A percentile compares a stretch with the other conserved stretches of the same genome.
Evolutionary conservation across 2,329 filamentous ascomycete species (phyloP).

Genomic region (Metarhizium album): DNA sequence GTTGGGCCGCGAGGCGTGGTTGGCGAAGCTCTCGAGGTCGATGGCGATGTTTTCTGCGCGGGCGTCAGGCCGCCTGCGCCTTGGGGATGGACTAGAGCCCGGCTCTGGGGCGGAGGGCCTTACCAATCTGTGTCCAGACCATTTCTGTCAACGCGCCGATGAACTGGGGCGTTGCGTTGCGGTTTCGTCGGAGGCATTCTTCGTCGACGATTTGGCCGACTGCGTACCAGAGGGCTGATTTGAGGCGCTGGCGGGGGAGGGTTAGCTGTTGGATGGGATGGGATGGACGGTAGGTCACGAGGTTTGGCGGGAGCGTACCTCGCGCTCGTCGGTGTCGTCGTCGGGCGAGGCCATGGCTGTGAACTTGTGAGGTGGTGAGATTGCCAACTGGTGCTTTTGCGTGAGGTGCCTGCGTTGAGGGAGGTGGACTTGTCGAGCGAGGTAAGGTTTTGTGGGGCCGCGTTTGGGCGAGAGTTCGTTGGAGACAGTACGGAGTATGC

Average conservation of each 20-base stretch:
- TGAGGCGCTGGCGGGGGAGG: conserved; percentile 52
- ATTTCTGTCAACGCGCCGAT: conserved; percentile 79
- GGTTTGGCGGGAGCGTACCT: conserved; percentile 15
- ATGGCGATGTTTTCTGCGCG: conserved; percentile 41
- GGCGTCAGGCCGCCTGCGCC: not conserved
- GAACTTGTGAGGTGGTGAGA: not conserved
- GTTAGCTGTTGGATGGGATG: not conserved
- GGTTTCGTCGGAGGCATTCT: conserved; percentile 48
- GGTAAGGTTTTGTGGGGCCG: too few relatives aligned
- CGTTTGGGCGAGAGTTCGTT: too few relatives aligned
- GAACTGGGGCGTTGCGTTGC: conserved; percentile 87
- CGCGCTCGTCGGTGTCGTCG: conserved; percentile 26
- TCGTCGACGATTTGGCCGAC: conserved; percentile 85
- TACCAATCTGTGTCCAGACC: conserved; percentile 65
- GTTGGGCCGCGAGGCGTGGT: conserved; percentile 71
- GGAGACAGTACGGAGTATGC: too few relatives aligned
- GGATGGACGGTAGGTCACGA: too few relatives aligned
- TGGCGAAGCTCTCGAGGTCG: conserved; percentile 47
- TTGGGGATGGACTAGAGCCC: not conserved
- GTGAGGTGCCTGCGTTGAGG: too few relatives aligned
- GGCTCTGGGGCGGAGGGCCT: not conserved
- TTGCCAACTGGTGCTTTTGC: not conserved
- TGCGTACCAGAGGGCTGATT: conserved; percentile 74
- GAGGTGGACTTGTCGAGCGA: too few relatives aligned
- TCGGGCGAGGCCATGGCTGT: conserved; percentile 10